Base-by-base conservation (phyloP, 768 basidiomycete genomes). In the Strobilomyces dryophilus region DNA sequence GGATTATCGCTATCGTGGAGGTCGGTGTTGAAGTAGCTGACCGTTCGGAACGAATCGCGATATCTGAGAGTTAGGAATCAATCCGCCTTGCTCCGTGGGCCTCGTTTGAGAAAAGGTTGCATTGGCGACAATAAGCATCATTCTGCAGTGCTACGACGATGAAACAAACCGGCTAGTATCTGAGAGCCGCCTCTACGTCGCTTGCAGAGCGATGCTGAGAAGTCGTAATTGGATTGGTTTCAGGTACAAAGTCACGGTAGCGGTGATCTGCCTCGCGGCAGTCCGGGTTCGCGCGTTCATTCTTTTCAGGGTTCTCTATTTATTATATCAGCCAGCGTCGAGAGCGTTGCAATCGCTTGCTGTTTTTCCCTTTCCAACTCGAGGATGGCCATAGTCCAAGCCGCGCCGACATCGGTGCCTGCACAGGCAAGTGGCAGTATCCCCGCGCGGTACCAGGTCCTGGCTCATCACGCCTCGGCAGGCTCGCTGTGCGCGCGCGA, bases 261-360 rank as follows among this genome's bases (percentile, higher is more conserved):
- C 36, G 40, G 8, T 45, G 56, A 54, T 61, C 51, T 49, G 54
- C 61, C 61, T 62, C 42, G 49, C 63, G 61, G 61, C 54, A 8
- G 34, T 8, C 20, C 34, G 8, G 1, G 47, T 62, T 62, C 61
- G 36, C 61, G 61, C 61, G 61, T 60, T 62, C 61, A 60, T 62
- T 47, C 32, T 34, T 50, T 59, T 15, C 42, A 61, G 59, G 59
- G 52, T n/a, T n/a, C n/a, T n/a, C n/a, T n/a, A n/a, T n/a, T n/a
- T n/a, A n/a, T n/a, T n/a, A n/a, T n/a, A 60, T 53, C 61, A 14
- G 17, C 43, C 12, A 8, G 18, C 18, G 7, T 3, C n/a, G n/a
- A n/a, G 39, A 20, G 8, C 39, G 12, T 39, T 20, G 18, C n/a
- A 39, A 39, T 20, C 8, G 31, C n/a, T 36, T 39, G n/a, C 7